Evolutionary conservation across 177 flowering plant species (phyloP).

Genomic region (Tripterygium wilfordii): DNA sequence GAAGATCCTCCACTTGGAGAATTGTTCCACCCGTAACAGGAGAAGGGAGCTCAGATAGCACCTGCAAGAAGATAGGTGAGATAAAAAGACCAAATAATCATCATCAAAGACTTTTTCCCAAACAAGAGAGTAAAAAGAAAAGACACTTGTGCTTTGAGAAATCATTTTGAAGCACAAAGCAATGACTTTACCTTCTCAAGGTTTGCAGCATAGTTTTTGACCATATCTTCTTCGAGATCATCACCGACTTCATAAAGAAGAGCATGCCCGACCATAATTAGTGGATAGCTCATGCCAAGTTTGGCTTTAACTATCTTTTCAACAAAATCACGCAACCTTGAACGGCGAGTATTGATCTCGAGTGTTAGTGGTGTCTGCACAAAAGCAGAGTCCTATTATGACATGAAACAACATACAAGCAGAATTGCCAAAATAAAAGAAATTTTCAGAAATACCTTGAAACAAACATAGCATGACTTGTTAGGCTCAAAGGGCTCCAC

Average conservation of each 20-base stretch:
- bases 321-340: conserved; percentile 81
- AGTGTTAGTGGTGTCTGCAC: conserved; percentile 71
- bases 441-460: conserved; percentile 56
- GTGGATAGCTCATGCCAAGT: conserved; percentile 88
- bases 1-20: conserved; percentile 83
- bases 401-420: neutral
- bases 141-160: too few relatives aligned
- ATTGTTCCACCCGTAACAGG: conserved; percentile 71
- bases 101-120: neutral
- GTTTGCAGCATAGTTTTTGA: conserved; percentile 68
- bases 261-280: conserved; percentile 73
- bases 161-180: neutral
- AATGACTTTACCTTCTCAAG: conserved; percentile 72
- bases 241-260: conserved; percentile 96
- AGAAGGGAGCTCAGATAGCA: conserved; percentile 73
- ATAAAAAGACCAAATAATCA: neutral
- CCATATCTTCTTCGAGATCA: conserved; percentile 83
- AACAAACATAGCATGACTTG: conserved; percentile 95
- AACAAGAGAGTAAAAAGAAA: neutral
- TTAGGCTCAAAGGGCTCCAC: conserved; percentile 95
- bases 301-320: conserved; percentile 87
- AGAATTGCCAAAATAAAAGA: neutral
- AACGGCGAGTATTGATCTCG: conserved; percentile 64
- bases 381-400: conserved; percentile 13
- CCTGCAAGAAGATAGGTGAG: conserved; percentile 32